Evolutionary conservation across 352 stramenopile genomes (phyloP), one percentile per base, ranked within the genome.

Genomic region (Paralagenidium karlingii): DNA sequence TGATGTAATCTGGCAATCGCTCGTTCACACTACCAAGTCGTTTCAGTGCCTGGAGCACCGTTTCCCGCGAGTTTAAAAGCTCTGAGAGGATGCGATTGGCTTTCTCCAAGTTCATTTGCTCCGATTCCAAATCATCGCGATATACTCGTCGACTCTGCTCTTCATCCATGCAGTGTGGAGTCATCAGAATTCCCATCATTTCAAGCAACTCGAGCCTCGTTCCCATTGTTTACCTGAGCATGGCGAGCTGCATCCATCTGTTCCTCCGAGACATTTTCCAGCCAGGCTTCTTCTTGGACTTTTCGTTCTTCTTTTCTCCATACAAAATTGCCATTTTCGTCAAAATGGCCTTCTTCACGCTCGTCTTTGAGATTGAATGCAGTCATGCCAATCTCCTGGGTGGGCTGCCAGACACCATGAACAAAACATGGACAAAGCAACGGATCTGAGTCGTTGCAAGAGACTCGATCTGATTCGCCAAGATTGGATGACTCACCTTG

Each of bases 361-460:
- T 91, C 77, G 44, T 91, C 77, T 21, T 86, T 60, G 65, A 91
- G 78, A 40, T 91, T 61, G 58, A 91, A 91, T 39, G 63, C 51
- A 13, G 77, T 91, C 51, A 88, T 58, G 4, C 66, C 70, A 13
- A 53, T 38, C n/a, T n/a, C n/a, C n/a, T n/a, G n/a, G n/a, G n/a
- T n/a, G n/a, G n/a, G n/a, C n/a, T n/a, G n/a, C n/a, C n/a, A n/a
- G n/a, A n/a, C n/a, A n/a, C n/a, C n/a, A n/a, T n/a, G n/a, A n/a
- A n/a, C n/a, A n/a, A n/a, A n/a, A n/a, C n/a, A n/a, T n/a, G n/a
- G n/a, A n/a, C n/a, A n/a, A n/a, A n/a, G n/a, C n/a, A n/a, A n/a
- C n/a, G n/a, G n/a, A n/a, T n/a, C n/a, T n/a, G n/a, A n/a, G n/a
- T n/a, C n/a, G n/a, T n/a, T n/a, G n/a, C n/a, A n/a, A n/a, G n/a